A percentile compares a stretch with the other conserved stretches of the same genome.
These are phyloP conservation scores for Yamadazyma friedrichii DNA, from an alignment of 1,139 yeast species.

Conservation along the genomic window DNA sequence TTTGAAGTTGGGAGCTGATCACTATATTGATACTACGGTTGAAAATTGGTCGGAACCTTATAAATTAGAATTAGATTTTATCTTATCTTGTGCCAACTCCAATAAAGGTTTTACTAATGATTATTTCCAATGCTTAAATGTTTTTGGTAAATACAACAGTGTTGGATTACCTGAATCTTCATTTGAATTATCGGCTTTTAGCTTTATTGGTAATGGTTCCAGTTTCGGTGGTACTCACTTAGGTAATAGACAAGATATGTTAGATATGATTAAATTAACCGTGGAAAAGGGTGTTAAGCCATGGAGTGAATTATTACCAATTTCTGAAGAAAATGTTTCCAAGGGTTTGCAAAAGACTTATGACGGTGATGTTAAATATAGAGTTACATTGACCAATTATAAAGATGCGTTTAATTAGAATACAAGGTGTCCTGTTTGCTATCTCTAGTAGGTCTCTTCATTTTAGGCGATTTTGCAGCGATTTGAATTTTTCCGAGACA, in stretches of 20 bases:
- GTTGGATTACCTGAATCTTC: constrained; percentile 49
- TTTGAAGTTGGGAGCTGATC: constrained; percentile 32
- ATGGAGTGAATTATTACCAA: constrained; percentile 59
- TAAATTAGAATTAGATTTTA: constrained; percentile 38
- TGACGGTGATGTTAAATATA: constrained; percentile 54
- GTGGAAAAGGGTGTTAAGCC: constrained; percentile 51
- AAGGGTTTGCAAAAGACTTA: constrained; percentile 52
- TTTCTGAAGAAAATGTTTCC: constrained; percentile 49
- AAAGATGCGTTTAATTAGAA: constrained; percentile 11
- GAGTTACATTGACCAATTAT: constrained; percentile 44
- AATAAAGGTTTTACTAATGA: constrained; percentile 32
- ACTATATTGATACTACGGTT: constrained; percentile 33
- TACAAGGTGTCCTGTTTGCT: no score
- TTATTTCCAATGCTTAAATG: constrained; percentile 30
- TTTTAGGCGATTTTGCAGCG: no score
- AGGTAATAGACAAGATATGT: constrained; percentile 55
- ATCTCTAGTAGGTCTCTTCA: no score
- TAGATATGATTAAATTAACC: constrained; percentile 54
- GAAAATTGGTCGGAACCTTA: constrained; percentile 27
- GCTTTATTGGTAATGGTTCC: constrained; percentile 41
- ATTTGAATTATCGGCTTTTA: constrained; percentile 23
- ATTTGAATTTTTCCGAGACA: no score
- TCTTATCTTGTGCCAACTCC: constrained; percentile 45
- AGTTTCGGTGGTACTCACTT: constrained; percentile 42
- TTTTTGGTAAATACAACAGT: constrained; percentile 49